Conservation (phyloP, 106 monocot genomes). For the Gastrodia elata region DNA sequence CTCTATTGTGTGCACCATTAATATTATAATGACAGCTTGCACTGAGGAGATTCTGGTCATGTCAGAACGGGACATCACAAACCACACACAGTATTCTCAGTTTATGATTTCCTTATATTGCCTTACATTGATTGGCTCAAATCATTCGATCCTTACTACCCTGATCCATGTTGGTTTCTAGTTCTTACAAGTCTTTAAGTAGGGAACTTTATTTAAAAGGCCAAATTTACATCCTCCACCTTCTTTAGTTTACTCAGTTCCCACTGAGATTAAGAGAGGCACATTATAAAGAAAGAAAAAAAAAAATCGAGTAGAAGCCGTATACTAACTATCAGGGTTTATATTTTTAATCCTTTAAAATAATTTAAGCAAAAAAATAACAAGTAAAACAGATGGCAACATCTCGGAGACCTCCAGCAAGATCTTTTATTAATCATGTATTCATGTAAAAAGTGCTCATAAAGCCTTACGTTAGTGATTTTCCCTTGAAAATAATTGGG, state of each 20-base stretch:
- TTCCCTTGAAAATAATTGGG: constrained; percentile 61
- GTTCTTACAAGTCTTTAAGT: background rate
- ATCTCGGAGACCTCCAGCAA: background rate
- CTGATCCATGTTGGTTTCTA: too few species aligned
- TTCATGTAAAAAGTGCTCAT: background rate
- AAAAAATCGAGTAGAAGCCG: background rate
- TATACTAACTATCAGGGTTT: background rate
- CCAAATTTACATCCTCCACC: background rate
- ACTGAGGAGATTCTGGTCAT: too few species aligned
- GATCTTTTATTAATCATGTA: background rate
- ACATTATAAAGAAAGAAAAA: background rate
- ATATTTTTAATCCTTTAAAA: background rate
- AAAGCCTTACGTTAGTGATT: constrained; percentile 66
- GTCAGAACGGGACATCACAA: too few species aligned
- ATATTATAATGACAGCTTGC: too few species aligned
- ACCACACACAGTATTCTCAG: too few species aligned
- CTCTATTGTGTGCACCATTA: too few species aligned
- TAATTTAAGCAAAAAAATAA: background rate
- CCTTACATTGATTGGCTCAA: too few species aligned
- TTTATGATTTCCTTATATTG: too few species aligned
- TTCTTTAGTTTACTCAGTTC: background rate
- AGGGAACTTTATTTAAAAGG: background rate
- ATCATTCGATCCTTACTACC: too few species aligned
- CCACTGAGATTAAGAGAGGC: background rate
- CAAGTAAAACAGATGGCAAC: background rate